Evolutionary conservation across 2,329 filamentous ascomycete species (phyloP).

Genomic region (Verticillium dahliae): DNA sequence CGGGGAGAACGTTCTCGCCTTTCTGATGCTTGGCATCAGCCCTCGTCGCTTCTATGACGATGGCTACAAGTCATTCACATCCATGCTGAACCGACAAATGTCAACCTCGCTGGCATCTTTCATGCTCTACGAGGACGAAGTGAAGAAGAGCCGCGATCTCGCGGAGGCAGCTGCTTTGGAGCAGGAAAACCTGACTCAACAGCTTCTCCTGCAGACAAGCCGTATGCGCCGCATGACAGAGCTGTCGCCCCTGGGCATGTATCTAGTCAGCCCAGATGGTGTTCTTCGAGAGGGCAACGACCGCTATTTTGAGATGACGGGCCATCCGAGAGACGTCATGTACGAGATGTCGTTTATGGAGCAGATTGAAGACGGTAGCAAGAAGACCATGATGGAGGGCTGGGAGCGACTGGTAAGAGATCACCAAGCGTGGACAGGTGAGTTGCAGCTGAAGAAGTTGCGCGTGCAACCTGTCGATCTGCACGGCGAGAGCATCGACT

Average conservation of each 20-base stretch:
- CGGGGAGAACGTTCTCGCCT: conserved; percentile 51
- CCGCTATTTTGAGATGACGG: conserved; percentile 40
- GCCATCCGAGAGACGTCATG: conserved; percentile 26
- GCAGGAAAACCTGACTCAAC: conserved; percentile 23
- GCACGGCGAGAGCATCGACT: conserved; percentile 30
- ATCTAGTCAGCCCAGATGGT: conserved; percentile 30
- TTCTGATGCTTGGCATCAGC: conserved; percentile 56
- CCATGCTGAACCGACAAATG: conserved; percentile 36
- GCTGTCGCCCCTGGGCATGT: conserved; percentile 28
- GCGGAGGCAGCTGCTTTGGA: conserved; percentile 26
- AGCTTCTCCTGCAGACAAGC: conserved; percentile 26
- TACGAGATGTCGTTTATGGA: conserved; percentile 34
- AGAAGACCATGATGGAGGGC: conserved; percentile 21
- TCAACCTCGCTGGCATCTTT: conserved; percentile 58
- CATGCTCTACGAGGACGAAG: conserved; percentile 60
- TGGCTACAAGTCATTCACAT: conserved; percentile 54
- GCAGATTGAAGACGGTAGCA: conserved; percentile 28
- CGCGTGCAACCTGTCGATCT: conserved; percentile 21
- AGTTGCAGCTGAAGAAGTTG: conserved; percentile 32
- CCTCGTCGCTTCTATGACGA: conserved; percentile 57
- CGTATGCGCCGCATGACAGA: conserved; percentile 29
- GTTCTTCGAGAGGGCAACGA: conserved; percentile 37
- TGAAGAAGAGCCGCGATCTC: conserved; percentile 36
- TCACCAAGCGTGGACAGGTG: conserved; percentile 27
- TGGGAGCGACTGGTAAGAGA: conserved; percentile 30